Evolutionary conservation across 371 early-diverging fungal genomes (phyloP).

Genomic region (Rhizomucor pusillus): DNA sequence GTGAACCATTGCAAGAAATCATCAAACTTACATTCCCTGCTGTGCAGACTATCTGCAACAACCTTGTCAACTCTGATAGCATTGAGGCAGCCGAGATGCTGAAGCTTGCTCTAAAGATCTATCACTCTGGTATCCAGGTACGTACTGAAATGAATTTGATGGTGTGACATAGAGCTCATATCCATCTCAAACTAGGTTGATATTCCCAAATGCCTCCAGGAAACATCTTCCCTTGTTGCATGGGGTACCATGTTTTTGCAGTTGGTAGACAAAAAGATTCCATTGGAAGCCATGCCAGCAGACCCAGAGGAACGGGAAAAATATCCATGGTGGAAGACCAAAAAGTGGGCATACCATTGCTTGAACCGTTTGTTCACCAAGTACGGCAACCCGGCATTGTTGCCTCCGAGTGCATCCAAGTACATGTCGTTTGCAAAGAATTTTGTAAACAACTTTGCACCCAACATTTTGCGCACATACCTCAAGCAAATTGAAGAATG

Average conservation of each 20-base stretch:
- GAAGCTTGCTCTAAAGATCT: conserved; percentile 77
- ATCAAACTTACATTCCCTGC: conserved; percentile 72
- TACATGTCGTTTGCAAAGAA: conserved; percentile 72
- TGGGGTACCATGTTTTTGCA: conserved; percentile 88
- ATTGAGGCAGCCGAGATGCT: conserved; percentile 82
- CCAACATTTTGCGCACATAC: conserved; percentile 78
- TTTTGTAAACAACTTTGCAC: conserved; percentile 83
- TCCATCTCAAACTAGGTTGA: conserved; percentile 38
- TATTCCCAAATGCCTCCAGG: conserved; percentile 68
- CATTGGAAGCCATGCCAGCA: conserved; percentile 50
- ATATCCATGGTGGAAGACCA: conserved; percentile 87
- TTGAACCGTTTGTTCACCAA: conserved; percentile 77
- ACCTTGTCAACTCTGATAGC: conserved; percentile 54
- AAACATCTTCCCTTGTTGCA: conserved; percentile 63
- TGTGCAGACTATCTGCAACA: conserved; percentile 66
- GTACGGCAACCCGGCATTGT: conserved; percentile 74
- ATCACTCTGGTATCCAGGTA: conserved; percentile 68
- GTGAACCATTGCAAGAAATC: conserved; percentile 65
- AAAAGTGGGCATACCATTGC: conserved; percentile 90
- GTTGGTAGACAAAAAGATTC: conserved; percentile 66
- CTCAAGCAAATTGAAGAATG: conserved; percentile 74
- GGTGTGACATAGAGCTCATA: background rate
- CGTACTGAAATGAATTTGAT: background rate
- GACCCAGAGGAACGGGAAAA: conserved; percentile 71
- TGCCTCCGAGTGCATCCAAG: conserved; percentile 51